Conservation (phyloP, 257 asterid genomes). For the Eustoma russellianum region DNA sequence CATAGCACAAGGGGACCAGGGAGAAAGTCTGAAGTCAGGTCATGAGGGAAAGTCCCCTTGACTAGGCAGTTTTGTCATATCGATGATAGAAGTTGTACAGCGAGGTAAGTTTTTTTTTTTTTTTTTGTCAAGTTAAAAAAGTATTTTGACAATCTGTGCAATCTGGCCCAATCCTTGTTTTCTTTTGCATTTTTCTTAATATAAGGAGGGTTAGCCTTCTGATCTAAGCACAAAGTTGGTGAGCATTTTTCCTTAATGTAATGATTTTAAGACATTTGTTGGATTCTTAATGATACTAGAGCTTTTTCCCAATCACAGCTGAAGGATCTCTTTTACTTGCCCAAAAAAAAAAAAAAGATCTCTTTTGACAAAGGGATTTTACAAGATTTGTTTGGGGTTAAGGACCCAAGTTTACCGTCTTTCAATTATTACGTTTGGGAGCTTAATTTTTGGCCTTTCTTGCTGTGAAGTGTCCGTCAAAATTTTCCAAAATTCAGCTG, state of each 20-base stretch:
- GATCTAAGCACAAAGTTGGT: slow-evolving; percentile 11
- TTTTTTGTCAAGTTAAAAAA: slow-evolving; percentile 16
- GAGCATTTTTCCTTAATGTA: slow-evolving; percentile 28
- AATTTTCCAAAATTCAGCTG: no score
- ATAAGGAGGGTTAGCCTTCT: neutral
- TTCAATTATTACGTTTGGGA: no score
- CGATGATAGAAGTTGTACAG: slow-evolving; percentile 43
- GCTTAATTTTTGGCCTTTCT: no score
- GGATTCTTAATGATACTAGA: slow-evolving; percentile 11
- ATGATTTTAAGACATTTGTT: slow-evolving; percentile 16
- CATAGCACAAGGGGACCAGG: slow-evolving; percentile 19
- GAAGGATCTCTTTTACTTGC: no score
- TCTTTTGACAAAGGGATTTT: neutral
- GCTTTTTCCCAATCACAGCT: neutral
- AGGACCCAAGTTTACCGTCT: no score
- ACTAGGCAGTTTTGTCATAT: slow-evolving; percentile 16
- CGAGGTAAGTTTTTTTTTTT: slow-evolving; percentile 54
- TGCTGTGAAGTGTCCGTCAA: no score
- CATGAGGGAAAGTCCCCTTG: slow-evolving; percentile 27
- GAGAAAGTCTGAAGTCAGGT: slow-evolving; percentile 29
- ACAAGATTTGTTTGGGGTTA: no score
- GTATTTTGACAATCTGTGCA: slow-evolving; percentile 34
- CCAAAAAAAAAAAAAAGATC: no score
- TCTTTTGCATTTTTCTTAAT: no score
- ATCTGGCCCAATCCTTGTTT: slow-evolving; percentile 19